Evolutionary conservation across 352 stramenopile species (phyloP), one percentile per base, ranked within the genome.

Genomic region (Globisporangium polare): DNA sequence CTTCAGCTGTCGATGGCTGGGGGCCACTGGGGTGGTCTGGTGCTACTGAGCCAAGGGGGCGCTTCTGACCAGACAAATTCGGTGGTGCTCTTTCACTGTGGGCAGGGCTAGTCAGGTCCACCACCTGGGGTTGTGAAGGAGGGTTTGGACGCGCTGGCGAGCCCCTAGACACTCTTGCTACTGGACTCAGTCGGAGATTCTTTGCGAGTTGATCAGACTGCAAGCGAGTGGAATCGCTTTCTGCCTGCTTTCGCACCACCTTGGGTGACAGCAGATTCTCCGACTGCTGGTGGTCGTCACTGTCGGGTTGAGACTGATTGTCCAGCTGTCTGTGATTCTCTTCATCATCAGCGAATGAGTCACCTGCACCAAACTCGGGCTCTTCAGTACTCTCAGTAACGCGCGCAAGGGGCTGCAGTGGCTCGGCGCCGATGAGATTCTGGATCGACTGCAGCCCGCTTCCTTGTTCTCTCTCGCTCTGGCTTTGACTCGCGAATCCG

Each of bases 251-350:
- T 33, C 27, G n/a, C 10, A n/a, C 27, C 50, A 55, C 18, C 37
- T 26, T 55, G 10, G 50, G 50, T 13, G 50, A 55, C 50, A 55
- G 24, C n/a, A 55, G 20, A 26, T 55, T 55, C 20, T 43, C 50
- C 50, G 50, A 55, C 18, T 43, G 50, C 29, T 55, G 50, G 7
- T 42, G 29, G 18, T 55, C 27, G 18, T 42, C 50, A 27, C 27
- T 42, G 26, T 42, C n/a, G 33, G 18, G 29, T 7, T 55, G 50
- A 26, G 50, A 27, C 9, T 55, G 17, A 18, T 55, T 55, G 18
- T 26, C 18, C 0, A 3, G 50, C 6, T 27, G n/a, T 5, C 33
- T 42, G 50, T n/a, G 27, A 26, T 42, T 42, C 12, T 43, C 29
- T 42, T 55, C 26, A n/a, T 29, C 29, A 9, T 15, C 50, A 42